These are phyloP conservation scores for Crassisporium funariophilum DNA, from an alignment of 768 basidiomycete species.

Conservation along the genomic window DNA sequence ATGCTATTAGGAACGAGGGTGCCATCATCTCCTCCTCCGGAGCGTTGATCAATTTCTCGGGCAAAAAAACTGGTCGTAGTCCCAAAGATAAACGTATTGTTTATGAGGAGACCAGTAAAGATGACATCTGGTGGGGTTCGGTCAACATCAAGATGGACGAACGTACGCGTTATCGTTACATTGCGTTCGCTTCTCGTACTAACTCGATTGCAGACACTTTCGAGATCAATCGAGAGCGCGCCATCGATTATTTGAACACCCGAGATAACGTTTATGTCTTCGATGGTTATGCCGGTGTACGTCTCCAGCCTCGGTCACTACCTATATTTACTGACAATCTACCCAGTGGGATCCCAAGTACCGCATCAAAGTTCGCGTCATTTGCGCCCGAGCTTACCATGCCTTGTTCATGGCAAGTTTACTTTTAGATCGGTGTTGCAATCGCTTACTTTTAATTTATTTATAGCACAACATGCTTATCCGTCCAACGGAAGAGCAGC, in stretches of 20 bases:
- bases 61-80: constrained; percentile 97
- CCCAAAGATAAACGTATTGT: constrained; percentile 99
- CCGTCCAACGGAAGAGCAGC: constrained; percentile 93
- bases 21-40: constrained; percentile 96
- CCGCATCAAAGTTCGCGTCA: constrained; percentile 99
- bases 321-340: constrained; percentile 11
- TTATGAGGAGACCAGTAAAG: constrained; percentile 93
- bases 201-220: constrained; percentile 75
- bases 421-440: constrained; percentile 16
- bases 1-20: constrained; percentile 97
- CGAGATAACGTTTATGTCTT: constrained; percentile 98
- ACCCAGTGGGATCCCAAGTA: constrained; percentile 97
- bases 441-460: constrained; percentile 16
- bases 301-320: constrained; percentile 21
- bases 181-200: constrained; percentile 5
- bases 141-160: constrained; percentile 99
- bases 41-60: constrained; percentile 99
- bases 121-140: constrained; percentile 99
- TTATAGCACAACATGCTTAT: constrained; percentile 97
- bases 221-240: constrained; percentile 98
- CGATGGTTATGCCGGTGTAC: constrained; percentile 89
- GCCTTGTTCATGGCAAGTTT: constrained; percentile 93
- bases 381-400: constrained; percentile 97
- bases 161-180: constrained; percentile 48
- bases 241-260: constrained; percentile 98